A percentile compares a stretch with the other conserved stretches of the same genome.
Evolutionary conservation across 805 yeast genomes (phyloP).

Genomic region (Candida schatavii): DNA sequence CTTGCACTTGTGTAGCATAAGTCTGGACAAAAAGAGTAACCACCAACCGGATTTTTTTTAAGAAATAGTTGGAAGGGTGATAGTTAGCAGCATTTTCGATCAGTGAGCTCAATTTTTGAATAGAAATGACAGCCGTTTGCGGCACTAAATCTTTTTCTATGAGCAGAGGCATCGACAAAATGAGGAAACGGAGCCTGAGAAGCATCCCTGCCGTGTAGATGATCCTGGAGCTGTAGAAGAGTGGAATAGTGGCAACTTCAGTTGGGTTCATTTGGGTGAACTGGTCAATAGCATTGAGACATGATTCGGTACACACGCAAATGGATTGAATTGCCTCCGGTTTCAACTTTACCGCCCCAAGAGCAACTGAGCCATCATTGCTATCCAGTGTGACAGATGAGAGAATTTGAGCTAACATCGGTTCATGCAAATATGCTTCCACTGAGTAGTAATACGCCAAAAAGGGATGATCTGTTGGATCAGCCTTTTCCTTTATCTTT

Average conservation of each 20-base stretch:
- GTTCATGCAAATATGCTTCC: conserved; percentile 66
- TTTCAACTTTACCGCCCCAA: conserved; percentile 13
- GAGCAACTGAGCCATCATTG: conserved; percentile 4
- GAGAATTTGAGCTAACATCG: conserved; percentile 31
- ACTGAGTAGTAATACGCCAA: conserved; percentile 58
- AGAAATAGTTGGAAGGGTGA: conserved; percentile 42
- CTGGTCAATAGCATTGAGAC: conserved; percentile 48
- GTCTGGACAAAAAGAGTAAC: conserved; percentile 60
- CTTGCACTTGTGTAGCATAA: conserved; percentile 52
- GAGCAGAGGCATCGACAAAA: conserved; percentile 49
- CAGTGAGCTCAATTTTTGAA: conserved; percentile 26
- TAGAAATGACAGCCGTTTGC: conserved; percentile 35
- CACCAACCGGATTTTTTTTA: conserved; percentile 54
- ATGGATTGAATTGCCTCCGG: conserved; percentile 40
- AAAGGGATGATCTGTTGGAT: conserved; percentile 36
- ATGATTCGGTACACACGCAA: conserved; percentile 51
- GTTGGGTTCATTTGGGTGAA: conserved; percentile 43
- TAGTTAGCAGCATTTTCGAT: conserved; percentile 26
- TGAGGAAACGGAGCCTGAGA: conserved; percentile 52
- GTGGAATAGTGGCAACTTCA: conserved; percentile 56
- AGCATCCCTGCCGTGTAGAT: conserved; percentile 67
- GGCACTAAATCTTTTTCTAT: conserved; percentile 48
- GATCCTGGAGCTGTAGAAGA: conserved; percentile 53
- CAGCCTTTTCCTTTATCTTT: conserved; percentile 36
- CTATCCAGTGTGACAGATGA: conserved; percentile 9